phyloP scores from a whole-genome alignment of 768 basidiomycete species.

The Pisolithus sp. region DNA sequence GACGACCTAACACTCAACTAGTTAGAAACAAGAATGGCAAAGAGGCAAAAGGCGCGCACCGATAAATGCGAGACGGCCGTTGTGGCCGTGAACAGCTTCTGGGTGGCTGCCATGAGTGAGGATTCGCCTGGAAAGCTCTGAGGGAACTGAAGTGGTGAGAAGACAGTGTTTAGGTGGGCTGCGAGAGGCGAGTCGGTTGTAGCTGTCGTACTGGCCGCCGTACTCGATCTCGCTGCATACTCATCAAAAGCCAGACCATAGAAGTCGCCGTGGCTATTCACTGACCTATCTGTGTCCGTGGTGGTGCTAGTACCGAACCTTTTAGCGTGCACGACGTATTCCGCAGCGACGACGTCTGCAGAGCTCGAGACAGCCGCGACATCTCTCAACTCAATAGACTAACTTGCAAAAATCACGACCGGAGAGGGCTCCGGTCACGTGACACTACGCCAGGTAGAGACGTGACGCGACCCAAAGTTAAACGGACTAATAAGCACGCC shows the following conservation, averaged over 20 bases:
- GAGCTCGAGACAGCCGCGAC: constrained; percentile 16
- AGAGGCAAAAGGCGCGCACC: constrained; percentile 36
- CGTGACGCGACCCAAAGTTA: background rate
- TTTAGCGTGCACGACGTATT: constrained; percentile 9
- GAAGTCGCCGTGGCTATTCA: constrained; percentile 3
- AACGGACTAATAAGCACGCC: background rate
- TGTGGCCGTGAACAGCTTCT: constrained; percentile 60
- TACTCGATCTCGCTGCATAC: background rate
- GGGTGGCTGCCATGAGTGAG: constrained; percentile 76
- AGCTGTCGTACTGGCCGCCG: background rate
- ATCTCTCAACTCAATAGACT: constrained; percentile 3
- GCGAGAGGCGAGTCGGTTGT: constrained; percentile 28
- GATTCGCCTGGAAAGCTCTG: constrained; percentile 63
- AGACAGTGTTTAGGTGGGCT: constrained; percentile 57
- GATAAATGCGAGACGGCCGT: constrained; percentile 64
- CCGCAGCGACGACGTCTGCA: constrained; percentile 6
- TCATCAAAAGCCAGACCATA: background rate
- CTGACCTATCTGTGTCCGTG: constrained; percentile 8
- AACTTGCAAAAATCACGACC: too few relatives aligned
- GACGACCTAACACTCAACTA: constrained; percentile 47
- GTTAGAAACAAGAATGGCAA: background rate
- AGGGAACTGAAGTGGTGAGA: constrained; percentile 63
- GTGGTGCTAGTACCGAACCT: constrained; percentile 7
- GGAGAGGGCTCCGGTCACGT: background rate
- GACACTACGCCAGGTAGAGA: constrained; percentile 18